Base-by-base conservation (phyloP, 257 asterid species). In the Nicotiana otophora region DNA sequence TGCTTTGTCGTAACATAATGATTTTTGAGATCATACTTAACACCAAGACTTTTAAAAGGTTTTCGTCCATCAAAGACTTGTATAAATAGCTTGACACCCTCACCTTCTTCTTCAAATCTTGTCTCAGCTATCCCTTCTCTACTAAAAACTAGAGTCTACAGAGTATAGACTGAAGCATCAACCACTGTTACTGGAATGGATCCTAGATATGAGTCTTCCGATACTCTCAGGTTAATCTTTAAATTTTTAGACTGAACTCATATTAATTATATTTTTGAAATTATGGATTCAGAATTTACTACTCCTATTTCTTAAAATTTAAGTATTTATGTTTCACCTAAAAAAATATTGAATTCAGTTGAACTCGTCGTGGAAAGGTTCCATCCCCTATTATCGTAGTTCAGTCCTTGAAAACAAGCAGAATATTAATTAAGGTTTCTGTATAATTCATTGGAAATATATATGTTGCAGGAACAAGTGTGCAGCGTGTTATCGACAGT, bases 401-500 rank as follows among this genome's bases (percentile, higher is more conserved):
- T 7, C 51, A 42, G 0, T 42, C 51, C 11, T 42, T 42, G 51
- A 42, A 8, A 42, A 8, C 11, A 42, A 0, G 51, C 11, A 42
- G 3, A 42, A 3, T 42, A 42, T 42, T 39, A 39, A 39, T 51
- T 51, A 2, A 0, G 26, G 26, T 23, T 23, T 23, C 26, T 23
- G 26, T 51, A 51, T 12, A 15, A 39, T 12, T 46, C 4, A 20
- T 72, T 14, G 36, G 60, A 31, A 31, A 51, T 10, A 5, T 42
- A 23, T 23, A 23, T 23, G 4, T 26, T 77, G 15, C 90, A 95
- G 99, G 96, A 93, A 95, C 82, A 93, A 95, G 78, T 95, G 99
- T 83, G 98, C 94, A 48, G 99, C 96, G 3, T 95, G 99, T 93
- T 95, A 88, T 83, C 82, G 97, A 67, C 99, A 93, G 82, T 95